phyloP scores from a whole-genome alignment of 2,329 filamentous ascomycete species.

The Pseudocercospora eumusae region DNA sequence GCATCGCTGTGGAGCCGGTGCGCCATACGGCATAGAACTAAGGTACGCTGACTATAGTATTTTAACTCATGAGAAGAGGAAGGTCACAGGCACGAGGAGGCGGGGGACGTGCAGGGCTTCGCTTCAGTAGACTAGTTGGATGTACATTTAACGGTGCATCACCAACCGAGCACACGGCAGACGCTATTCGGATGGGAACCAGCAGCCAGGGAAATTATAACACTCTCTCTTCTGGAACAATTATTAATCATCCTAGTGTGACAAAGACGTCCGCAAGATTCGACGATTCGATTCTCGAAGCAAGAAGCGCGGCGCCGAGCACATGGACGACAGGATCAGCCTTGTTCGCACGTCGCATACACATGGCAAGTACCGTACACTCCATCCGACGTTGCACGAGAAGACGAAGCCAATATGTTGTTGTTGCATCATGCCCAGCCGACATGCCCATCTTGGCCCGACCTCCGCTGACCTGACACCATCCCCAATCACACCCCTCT shows the following conservation, averaged over 20 bases:
- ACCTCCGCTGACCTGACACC: constrained; percentile 7
- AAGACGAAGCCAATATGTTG: neutral
- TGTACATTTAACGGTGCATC: constrained; percentile 11
- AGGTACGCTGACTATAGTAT: constrained; percentile 12
- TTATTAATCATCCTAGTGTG: constrained; percentile 15
- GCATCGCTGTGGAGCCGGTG: constrained; percentile 28
- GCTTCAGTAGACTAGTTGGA: neutral
- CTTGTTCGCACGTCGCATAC: constrained; percentile 15
- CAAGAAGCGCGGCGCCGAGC: too few relatives aligned
- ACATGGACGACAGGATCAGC: constrained; percentile 9
- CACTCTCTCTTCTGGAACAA: constrained; percentile 24
- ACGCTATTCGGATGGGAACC: neutral
- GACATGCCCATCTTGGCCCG: neutral
- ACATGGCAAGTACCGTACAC: constrained; percentile 14
- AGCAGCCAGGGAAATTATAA: neutral
- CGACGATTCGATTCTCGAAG: too few relatives aligned
- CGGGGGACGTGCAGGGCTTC: constrained; percentile 20
- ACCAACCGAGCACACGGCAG: constrained; percentile 10
- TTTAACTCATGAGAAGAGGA: constrained; percentile 13
- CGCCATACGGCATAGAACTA: constrained; percentile 26
- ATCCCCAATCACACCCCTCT: neutral
- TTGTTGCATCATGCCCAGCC: neutral
- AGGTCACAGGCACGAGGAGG: constrained; percentile 24
- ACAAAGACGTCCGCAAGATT: constrained; percentile 2
- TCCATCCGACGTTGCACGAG: neutral